Conservation (phyloP, 2,329 filamentous ascomycete species). For the Xylariaceae sp. region DNA sequence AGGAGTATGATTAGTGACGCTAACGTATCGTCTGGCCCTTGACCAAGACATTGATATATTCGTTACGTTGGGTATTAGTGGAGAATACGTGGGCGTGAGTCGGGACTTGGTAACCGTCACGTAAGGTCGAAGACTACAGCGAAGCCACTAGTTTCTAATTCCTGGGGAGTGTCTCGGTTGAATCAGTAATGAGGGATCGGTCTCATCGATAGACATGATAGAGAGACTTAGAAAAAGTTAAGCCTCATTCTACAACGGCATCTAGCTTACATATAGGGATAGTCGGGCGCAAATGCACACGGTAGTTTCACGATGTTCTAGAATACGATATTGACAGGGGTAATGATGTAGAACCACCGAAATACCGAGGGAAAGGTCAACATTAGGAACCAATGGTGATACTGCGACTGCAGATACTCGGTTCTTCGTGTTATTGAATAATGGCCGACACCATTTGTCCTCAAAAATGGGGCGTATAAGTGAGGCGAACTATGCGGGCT, state of each 20-base stretch:
- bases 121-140: background rate
- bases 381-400: slow-evolving; percentile 23
- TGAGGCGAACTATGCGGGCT: slow-evolving; percentile 35
- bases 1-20: background rate
- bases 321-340: slow-evolving; percentile 21
- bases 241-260: slow-evolving; percentile 13
- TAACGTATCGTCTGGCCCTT: background rate
- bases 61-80: background rate
- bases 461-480: slow-evolving; percentile 35
- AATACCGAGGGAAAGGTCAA: slow-evolving; percentile 19
- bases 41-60: background rate
- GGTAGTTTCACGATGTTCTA: slow-evolving; percentile 11
- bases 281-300: slow-evolving; percentile 24
- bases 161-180: background rate
- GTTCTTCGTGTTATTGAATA: slow-evolving; percentile 14
- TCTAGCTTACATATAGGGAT: slow-evolving; percentile 14
- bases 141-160: background rate
- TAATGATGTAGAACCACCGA: slow-evolving; percentile 21
- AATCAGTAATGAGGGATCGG: background rate
- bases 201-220: background rate
- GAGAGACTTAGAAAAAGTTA: slow-evolving; percentile 10
- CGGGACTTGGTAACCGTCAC: background rate
- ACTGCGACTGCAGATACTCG: slow-evolving; percentile 16
- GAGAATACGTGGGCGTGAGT: no score
- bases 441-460: slow-evolving; percentile 20